Percentiles rank a stretch among this genome's conserved stretches.
These are phyloP conservation scores for Cyclostephanos invisitatus DNA, from an alignment of 108 stramenopile genomes.

Conservation along the genomic window DNA sequence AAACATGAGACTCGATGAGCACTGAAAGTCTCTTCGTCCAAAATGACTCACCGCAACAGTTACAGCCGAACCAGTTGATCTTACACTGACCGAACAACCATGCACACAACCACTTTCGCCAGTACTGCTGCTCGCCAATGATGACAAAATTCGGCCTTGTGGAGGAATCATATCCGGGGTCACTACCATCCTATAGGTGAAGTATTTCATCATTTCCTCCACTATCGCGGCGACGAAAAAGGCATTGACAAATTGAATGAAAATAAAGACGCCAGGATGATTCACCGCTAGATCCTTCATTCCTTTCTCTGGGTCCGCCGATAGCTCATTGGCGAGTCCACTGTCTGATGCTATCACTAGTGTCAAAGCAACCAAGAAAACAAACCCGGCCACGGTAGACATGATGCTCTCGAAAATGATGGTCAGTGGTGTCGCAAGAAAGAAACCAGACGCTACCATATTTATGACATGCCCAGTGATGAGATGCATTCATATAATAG, in stretches of 20 bases:
- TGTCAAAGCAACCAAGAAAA: neutral
- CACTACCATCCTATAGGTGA: slow-evolving; percentile 56
- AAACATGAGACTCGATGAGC: slow-evolving; percentile 1
- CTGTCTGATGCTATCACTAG: slow-evolving; percentile 22
- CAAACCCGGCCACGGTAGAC: slow-evolving; percentile 18
- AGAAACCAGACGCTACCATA: slow-evolving; percentile 34
- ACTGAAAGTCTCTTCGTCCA: slow-evolving; percentile 1
- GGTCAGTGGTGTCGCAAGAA: slow-evolving; percentile 45
- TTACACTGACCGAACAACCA: slow-evolving; percentile 10
- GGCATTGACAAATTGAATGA: slow-evolving; percentile 38
- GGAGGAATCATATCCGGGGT: slow-evolving; percentile 45
- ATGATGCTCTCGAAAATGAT: slow-evolving; percentile 43
- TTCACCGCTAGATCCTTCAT: slow-evolving; percentile 35
- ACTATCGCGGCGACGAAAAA: slow-evolving; percentile 44
- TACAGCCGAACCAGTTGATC: slow-evolving; percentile 40
- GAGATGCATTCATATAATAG: neutral
- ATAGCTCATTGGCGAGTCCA: slow-evolving; percentile 28
- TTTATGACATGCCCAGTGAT: neutral
- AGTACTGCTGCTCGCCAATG: neutral
- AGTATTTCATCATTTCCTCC: slow-evolving; percentile 56
- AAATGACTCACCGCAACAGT: slow-evolving; percentile 39
- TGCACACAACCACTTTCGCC: slow-evolving; percentile 15
- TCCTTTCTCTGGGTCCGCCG: slow-evolving; percentile 26
- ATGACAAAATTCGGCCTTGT: neutral
- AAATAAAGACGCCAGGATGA: slow-evolving; percentile 32